Conservation (phyloP, 1,284 basidiomycete genomes). For the Cystobasidium sp. region DNA sequence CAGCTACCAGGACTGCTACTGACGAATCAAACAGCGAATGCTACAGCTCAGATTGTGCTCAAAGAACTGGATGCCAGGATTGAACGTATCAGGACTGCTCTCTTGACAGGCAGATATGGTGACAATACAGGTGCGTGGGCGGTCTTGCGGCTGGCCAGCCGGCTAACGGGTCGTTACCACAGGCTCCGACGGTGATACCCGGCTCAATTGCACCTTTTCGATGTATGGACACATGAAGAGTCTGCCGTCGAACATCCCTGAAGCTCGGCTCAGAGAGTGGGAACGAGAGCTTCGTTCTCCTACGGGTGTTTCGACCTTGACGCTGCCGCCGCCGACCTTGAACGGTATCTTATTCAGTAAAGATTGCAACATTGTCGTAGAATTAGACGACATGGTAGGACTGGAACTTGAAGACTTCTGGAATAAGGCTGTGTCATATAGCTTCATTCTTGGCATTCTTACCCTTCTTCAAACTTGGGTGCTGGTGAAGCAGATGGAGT, state of each 20-base stretch:
- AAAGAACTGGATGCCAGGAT: conserved; percentile 52
- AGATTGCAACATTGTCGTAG: conserved; percentile 55
- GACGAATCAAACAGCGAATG: conserved; percentile 43
- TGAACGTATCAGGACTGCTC: conserved; percentile 25
- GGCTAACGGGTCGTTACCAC: conserved; percentile 10
- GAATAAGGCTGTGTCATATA: conserved; percentile 52
- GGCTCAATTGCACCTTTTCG: conserved; percentile 53
- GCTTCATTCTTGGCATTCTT: conserved; percentile 50
- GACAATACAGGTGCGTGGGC: not conserved
- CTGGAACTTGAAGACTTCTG: conserved; percentile 51
- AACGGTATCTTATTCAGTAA: conserved; percentile 52
- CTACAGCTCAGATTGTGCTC: conserved; percentile 52
- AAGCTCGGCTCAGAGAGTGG: conserved; percentile 50
- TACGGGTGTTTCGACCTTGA: conserved; percentile 51
- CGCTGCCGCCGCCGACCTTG: conserved; percentile 48
- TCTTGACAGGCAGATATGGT: conserved; percentile 1
- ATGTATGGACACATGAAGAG: conserved; percentile 54
- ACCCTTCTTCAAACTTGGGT: conserved; percentile 51
- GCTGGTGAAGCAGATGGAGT: conserved; percentile 56
- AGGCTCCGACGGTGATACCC: conserved; percentile 19
- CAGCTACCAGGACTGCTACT: conserved; percentile 50
- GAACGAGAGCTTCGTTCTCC: conserved; percentile 52
- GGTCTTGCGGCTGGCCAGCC: not conserved
- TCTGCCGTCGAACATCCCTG: conserved; percentile 46
- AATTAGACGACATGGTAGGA: conserved; percentile 44